Percentiles rank a stretch among this genome's conserved stretches.
These are phyloP conservation scores for Mucor plumbeus DNA, from an alignment of 371 early-diverging fungal species.

Conservation along the genomic window DNA sequence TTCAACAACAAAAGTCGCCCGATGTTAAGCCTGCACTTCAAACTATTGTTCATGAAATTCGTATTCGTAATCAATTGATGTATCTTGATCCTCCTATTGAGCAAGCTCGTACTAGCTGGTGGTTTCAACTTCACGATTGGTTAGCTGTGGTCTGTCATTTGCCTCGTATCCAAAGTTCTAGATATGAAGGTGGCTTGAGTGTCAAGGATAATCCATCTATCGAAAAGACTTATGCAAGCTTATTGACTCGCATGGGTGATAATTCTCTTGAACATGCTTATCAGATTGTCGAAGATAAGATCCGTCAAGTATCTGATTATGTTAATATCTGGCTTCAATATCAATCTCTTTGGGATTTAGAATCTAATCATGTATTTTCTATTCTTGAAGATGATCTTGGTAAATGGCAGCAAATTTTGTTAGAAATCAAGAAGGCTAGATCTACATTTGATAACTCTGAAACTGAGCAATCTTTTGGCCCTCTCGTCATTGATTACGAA, in stretches of 20 bases:
- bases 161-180: slow-evolving; percentile 85
- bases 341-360: slow-evolving; percentile 97
- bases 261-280: slow-evolving; percentile 80
- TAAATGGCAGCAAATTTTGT: slow-evolving; percentile 93
- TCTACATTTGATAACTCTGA: slow-evolving; percentile 96
- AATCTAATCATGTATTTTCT: slow-evolving; percentile 80
- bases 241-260: slow-evolving; percentile 77
- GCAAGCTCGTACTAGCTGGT: slow-evolving; percentile 90
- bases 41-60: slow-evolving; percentile 79
- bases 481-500: slow-evolving; percentile 91
- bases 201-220: slow-evolving; percentile 59
- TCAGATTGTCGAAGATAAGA: slow-evolving; percentile 80
- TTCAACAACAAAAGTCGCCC: slow-evolving; percentile 44
- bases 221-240: slow-evolving; percentile 72
- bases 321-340: slow-evolving; percentile 96
- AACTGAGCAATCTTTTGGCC: slow-evolving; percentile 87
- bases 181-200: slow-evolving; percentile 86
- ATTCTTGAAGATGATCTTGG: slow-evolving; percentile 90
- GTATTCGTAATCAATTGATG: slow-evolving; percentile 94
- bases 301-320: slow-evolving; percentile 82
- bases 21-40: slow-evolving; percentile 70
- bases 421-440: slow-evolving; percentile 94
- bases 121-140: slow-evolving; percentile 92
- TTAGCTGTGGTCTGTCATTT: slow-evolving; percentile 80
- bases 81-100: slow-evolving; percentile 96